These are phyloP conservation scores for Penicillium herquei DNA, from an alignment of 495 filamentous ascomycete species.

Conservation along the genomic window DNA sequence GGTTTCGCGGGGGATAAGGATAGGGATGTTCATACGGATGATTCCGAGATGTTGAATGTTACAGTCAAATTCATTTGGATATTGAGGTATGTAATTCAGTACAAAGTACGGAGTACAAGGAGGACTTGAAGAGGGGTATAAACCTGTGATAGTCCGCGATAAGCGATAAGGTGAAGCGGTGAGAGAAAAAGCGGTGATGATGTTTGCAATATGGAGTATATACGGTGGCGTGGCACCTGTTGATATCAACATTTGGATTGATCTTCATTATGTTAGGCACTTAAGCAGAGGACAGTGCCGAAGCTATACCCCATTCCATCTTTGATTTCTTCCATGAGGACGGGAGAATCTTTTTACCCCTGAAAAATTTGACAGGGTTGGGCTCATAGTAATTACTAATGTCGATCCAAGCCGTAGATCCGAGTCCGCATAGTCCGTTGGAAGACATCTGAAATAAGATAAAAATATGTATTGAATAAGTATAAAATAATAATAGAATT, in stretches of 20 bases:
- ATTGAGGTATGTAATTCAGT: too few species aligned
- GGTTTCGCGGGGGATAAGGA: slow-evolving; percentile 28
- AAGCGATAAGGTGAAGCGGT: slow-evolving; percentile 25
- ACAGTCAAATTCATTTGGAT: not conserved
- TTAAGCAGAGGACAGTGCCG: not conserved
- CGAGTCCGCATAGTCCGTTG: not conserved
- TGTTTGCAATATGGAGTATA: not conserved
- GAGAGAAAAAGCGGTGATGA: slow-evolving; percentile 14
- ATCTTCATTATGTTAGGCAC: not conserved
- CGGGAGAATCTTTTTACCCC: not conserved
- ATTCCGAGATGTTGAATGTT: not conserved
- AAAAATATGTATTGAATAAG: not conserved
- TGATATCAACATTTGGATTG: too few species aligned
- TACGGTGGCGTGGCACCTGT: too few species aligned
- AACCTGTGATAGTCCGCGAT: slow-evolving; percentile 11
- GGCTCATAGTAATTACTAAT: not conserved
- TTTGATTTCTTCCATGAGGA: not conserved
- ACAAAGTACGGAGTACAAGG: not conserved
- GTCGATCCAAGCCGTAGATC: not conserved
- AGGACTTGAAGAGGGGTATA: not conserved
- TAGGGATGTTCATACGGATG: not conserved
- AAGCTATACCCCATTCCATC: not conserved
- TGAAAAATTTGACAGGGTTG: not conserved
- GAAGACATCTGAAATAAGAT: not conserved
- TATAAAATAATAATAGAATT: not conserved